Percentiles rank a stretch among this genome's conserved stretches.
Evolutionary conservation across 176 grass and related monocot species (phyloP).

Genomic region (Oryza officinalis): DNA sequence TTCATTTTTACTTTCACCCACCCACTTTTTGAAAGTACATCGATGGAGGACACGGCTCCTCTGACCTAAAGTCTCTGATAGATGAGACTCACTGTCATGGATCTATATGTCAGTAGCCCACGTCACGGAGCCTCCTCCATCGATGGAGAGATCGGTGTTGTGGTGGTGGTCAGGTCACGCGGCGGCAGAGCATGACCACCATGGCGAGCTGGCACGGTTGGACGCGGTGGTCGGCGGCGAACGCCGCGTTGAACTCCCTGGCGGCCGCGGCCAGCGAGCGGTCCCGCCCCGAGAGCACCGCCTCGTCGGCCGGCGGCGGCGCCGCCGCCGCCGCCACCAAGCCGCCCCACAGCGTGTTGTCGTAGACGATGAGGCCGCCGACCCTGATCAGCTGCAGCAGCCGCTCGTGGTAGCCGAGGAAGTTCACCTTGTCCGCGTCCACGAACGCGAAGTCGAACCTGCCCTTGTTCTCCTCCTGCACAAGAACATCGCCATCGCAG

Average conservation of each 20-base stretch:
- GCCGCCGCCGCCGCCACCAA: conserved; percentile 17
- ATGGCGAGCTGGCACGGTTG: conserved; percentile 64
- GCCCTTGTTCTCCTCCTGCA: conserved; percentile 45
- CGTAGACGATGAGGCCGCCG: conserved; percentile 60
- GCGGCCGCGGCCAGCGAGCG: background rate
- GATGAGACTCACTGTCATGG: too few species aligned
- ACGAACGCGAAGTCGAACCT: conserved; percentile 73
- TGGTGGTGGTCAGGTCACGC: conserved; percentile 31
- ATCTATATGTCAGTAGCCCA: too few species aligned
- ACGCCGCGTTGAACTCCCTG: conserved; percentile 46
- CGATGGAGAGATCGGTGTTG: too few species aligned
- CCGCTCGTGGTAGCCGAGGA: conserved; percentile 59
- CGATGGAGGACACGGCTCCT: too few species aligned
- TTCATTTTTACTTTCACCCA: background rate
- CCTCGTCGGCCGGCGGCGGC: conserved; percentile 2
- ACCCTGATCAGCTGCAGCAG: conserved; percentile 55
- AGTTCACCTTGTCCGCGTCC: conserved; percentile 74
- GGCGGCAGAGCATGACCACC: conserved; percentile 68
- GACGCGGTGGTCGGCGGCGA: conserved; percentile 51
- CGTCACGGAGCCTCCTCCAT: too few species aligned
- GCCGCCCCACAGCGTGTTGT: conserved; percentile 63
- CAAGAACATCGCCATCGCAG: background rate
- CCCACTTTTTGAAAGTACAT: background rate
- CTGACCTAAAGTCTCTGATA: too few species aligned
- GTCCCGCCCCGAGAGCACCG: conserved; percentile 25